A percentile compares a stretch with the other conserved stretches of the same genome.
phyloP scores from a whole-genome alignment of 2,329 filamentous ascomycete genomes.

The Epichloe hybrida region DNA sequence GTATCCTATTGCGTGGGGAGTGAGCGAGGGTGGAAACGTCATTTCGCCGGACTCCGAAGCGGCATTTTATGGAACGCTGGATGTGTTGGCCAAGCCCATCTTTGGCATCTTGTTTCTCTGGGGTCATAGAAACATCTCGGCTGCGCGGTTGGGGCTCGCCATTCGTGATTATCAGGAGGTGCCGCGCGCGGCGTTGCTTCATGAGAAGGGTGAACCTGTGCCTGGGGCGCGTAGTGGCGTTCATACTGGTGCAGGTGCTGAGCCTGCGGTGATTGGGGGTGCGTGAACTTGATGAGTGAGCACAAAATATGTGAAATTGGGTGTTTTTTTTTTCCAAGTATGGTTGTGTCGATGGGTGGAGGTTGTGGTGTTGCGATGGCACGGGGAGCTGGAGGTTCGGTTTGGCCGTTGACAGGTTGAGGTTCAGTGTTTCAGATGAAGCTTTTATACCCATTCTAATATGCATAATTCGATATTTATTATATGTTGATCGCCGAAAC shows the following conservation, averaged over 20 bases:
- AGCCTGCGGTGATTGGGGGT: no score
- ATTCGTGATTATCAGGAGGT: constrained; percentile 23
- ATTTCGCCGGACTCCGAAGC: constrained; percentile 51
- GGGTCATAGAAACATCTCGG: constrained; percentile 49
- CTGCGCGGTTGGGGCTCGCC: constrained; percentile 38
- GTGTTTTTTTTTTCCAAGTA: no score
- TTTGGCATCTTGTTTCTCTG: constrained; percentile 48
- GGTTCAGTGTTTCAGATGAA: no score
- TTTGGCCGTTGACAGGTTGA: no score
- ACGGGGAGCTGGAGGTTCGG: no score
- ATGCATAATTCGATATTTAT: no score
- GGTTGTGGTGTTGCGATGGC: no score
- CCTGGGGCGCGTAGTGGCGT: neutral
- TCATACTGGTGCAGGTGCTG: neutral
- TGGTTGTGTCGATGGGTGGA: no score
- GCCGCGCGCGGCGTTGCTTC: neutral
- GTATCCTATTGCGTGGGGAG: constrained; percentile 39
- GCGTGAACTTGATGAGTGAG: neutral
- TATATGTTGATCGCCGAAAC: no score
- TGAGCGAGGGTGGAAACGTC: constrained; percentile 37
- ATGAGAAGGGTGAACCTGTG: neutral
- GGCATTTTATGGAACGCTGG: constrained; percentile 55
- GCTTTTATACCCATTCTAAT: no score
- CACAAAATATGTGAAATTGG: no score
- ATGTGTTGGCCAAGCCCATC: constrained; percentile 49